phyloP scores from a whole-genome alignment of 2,329 filamentous ascomycete genomes.

The Trichoderma guizhouense region DNA sequence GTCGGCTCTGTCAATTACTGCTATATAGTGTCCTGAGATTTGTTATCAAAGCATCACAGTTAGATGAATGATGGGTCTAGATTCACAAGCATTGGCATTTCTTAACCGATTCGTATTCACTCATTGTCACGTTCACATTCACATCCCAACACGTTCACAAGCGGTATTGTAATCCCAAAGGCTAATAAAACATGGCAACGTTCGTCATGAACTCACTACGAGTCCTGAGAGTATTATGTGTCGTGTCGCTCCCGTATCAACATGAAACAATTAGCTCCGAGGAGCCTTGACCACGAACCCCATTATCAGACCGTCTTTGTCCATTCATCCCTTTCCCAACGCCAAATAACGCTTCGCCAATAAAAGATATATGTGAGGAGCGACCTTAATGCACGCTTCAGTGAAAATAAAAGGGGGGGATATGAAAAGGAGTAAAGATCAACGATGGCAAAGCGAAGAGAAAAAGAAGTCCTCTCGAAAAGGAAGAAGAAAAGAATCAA shows the following conservation, averaged over 20 bases:
- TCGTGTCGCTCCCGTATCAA: not conserved
- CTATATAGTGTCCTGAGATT: constrained; percentile 14
- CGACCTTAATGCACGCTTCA: not conserved
- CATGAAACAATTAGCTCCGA: not conserved
- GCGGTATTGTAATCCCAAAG: not conserved
- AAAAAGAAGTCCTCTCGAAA: not conserved
- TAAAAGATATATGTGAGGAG: not conserved
- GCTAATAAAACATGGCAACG: not conserved
- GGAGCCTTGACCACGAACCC: not conserved
- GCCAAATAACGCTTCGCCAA: not conserved
- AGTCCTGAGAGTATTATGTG: constrained; percentile 5
- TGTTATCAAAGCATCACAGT: not conserved
- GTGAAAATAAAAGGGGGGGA: not conserved
- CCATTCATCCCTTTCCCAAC: not conserved
- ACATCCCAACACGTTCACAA: not conserved
- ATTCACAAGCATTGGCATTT: not conserved
- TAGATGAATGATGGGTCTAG: not conserved
- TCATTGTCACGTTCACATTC: not conserved
- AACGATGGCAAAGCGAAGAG: not conserved
- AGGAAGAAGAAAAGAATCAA: not conserved
- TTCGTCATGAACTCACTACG: not conserved
- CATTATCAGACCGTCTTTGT: constrained; percentile 1
- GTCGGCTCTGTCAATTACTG: constrained; percentile 16
- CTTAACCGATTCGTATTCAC: not conserved
- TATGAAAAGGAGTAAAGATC: not conserved